Base-by-base conservation (phyloP, 345 rosid species). In the Eucalyptus leucophloia region DNA sequence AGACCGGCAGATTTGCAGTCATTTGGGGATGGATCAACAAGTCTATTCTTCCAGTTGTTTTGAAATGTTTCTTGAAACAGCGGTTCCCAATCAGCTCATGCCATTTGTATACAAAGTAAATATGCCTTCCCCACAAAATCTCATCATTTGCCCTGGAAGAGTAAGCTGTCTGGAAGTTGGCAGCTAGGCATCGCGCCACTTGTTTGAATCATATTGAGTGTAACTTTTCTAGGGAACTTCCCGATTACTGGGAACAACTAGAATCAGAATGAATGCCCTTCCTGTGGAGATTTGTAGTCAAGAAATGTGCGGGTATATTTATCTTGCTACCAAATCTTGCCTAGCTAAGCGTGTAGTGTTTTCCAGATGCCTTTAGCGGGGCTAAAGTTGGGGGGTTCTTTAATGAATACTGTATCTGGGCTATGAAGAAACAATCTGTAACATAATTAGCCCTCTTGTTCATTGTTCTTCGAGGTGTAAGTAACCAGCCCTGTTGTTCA, bases 1-100 rank as follows among this genome's bases (percentile, higher is more conserved):
- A 94, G 93, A 88, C 91, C 92, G 3, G 92, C 94, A 37, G 95
- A 94, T 91, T 80, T 95, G 21, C 91, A 86, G 67, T 93, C 95
- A 16, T 95, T 91, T 15, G 92, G 95, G 67, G 96, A 95, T 91
- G 96, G 96, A 53, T 93, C 95, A 37, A 95, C 96, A 4, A 93
- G 95, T 88, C 89, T 95, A 90, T 91, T 93, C 87, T 95, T 93
- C 94, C 96, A 95, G 91, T 53, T 94, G 49, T 94, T 93, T 92
- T 90, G 47, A 88, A 58, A 32, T 77, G 45, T 82, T 49, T 69
- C 23, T 11, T 17, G 13, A 49, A 47, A 45, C 15, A 65, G 53
- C 17, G 1, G 30, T 65, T 49, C 69, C 11, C 86, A 44, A 5
- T 30, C 37, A 88, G 12, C 69, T 88, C 42, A 23, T 47, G 34